Evolutionary conservation across 176 grass and related monocot species (phyloP).

Genomic region (Carex cristatella): DNA sequence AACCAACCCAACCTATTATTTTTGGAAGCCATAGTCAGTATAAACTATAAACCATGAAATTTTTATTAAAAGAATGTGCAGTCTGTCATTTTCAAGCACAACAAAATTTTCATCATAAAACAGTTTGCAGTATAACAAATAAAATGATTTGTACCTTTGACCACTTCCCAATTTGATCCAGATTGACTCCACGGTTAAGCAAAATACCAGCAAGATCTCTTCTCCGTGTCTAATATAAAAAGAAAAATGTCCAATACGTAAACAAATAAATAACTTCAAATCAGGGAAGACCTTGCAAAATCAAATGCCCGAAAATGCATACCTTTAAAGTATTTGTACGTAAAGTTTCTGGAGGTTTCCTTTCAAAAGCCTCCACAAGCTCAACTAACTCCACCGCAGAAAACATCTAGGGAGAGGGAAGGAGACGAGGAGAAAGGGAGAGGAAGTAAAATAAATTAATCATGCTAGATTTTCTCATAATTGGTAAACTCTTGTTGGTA

Average conservation of each 20-base stretch:
- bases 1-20: conserved; percentile 85
- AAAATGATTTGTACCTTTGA: conserved; percentile 65
- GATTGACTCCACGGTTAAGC: conserved; percentile 96
- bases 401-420: conserved; percentile 57
- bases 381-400: conserved; percentile 85
- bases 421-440: not conserved
- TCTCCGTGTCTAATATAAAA: conserved; percentile 60
- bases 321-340: conserved; percentile 96
- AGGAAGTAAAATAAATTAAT: not conserved
- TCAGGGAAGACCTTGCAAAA: not conserved
- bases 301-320: not conserved
- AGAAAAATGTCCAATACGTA: not conserved
- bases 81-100: not conserved
- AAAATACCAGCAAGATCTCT: conserved; percentile 97
- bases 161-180: conserved; percentile 96
- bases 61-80: not conserved
- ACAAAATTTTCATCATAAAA: not conserved
- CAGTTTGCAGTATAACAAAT: not conserved
- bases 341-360: conserved; percentile 79
- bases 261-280: not conserved
- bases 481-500: not conserved
- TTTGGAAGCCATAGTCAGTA: conserved; percentile 1
- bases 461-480: not conserved
- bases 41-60: not conserved
- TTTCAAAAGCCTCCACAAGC: conserved; percentile 90